Percentiles rank a stretch among this genome's conserved stretches.
phyloP scores from a whole-genome alignment of 208 protist genomes.

The Crithidia bombi region DNA sequence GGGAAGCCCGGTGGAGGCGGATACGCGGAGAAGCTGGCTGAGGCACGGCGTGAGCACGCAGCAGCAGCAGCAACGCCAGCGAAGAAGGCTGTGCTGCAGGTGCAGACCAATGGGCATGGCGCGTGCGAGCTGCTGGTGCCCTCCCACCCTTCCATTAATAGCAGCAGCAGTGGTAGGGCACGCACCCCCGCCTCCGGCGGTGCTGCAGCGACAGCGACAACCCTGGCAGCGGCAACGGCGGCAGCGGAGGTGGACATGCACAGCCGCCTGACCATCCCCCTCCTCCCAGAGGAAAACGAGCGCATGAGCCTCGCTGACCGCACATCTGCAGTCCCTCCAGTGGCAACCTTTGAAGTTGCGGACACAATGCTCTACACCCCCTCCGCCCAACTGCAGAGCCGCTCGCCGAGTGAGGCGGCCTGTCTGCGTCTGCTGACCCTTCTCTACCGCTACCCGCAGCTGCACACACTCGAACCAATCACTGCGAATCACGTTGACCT shows the following conservation, averaged over 20 bases:
- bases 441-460: constrained; percentile 36
- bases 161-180: neutral
- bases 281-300: constrained; percentile 11
- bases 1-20: neutral
- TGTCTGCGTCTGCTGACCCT: constrained; percentile 40
- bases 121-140: constrained; percentile 23
- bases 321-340: neutral
- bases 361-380: constrained; percentile 22
- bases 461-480: constrained; percentile 44
- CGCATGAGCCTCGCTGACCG: neutral
- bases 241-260: too few species aligned
- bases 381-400: constrained; percentile 17
- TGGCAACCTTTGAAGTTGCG: neutral
- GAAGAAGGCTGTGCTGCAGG: neutral
- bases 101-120: constrained; percentile 14
- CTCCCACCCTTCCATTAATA: neutral
- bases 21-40: constrained; percentile 23
- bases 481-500: constrained; percentile 25
- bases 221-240: neutral
- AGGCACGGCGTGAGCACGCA: constrained; percentile 15
- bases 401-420: constrained; percentile 23
- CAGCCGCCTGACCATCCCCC: constrained; percentile 1
- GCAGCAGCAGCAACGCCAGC: neutral
- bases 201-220: neutral
- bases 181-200: neutral